Percentiles rank a stretch among this genome's conserved stretches.
These are phyloP conservation scores for Dictyostelium intermedium DNA, from an alignment of 78 protist genomes.

Conservation along the genomic window DNA sequence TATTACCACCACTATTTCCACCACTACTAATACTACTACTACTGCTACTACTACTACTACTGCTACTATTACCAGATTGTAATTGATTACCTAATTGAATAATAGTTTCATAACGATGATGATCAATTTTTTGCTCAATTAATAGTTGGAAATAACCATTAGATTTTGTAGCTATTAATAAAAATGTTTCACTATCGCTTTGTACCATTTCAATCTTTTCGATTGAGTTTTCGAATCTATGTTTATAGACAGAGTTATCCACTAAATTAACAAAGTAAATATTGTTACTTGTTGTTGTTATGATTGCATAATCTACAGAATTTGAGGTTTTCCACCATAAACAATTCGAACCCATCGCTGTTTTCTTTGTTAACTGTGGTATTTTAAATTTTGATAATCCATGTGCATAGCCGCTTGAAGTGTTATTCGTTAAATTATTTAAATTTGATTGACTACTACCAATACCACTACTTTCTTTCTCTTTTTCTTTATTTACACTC, in stretches of 20 bases:
- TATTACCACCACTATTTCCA: neutral
- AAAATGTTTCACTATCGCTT: slow-evolving; percentile 20
- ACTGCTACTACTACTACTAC: neutral
- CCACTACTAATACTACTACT: neutral
- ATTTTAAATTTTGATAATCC: slow-evolving; percentile 23
- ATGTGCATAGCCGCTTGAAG: neutral
- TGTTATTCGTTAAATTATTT: slow-evolving; percentile 27
- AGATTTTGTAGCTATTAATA: slow-evolving; percentile 37
- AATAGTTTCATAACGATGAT: slow-evolving; percentile 39
- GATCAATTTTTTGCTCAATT: slow-evolving; percentile 45
- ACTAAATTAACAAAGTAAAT: slow-evolving; percentile 28
- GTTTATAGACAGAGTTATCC: neutral
- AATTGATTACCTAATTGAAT: neutral
- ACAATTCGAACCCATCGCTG: slow-evolving; percentile 43
- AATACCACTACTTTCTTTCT: neutral
- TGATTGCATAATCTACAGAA: slow-evolving; percentile 61
- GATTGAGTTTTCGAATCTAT: slow-evolving; percentile 29
- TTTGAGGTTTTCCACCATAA: slow-evolving; percentile 81
- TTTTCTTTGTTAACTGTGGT: slow-evolving; percentile 51
- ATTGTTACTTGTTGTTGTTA: slow-evolving; percentile 36
- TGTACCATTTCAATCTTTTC: slow-evolving; percentile 41
- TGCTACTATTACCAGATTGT: neutral
- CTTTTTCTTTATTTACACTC: neutral
- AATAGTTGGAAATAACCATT: slow-evolving; percentile 48
- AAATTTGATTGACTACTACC: neutral